Conservation (phyloP, 805 yeast species). For the Jamesozyma lodderae region DNA sequence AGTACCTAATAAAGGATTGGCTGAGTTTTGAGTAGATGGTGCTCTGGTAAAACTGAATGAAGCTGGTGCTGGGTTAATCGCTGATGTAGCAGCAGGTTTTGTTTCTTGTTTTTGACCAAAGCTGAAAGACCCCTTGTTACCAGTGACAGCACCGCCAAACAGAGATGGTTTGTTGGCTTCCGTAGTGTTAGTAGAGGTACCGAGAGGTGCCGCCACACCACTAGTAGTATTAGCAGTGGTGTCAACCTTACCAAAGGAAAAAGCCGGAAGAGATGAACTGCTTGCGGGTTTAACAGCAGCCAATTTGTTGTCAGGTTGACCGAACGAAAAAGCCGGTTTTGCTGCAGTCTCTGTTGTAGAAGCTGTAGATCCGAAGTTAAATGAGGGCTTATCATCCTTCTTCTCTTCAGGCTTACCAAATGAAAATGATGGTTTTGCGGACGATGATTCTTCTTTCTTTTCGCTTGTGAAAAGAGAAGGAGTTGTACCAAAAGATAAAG, state of each 20-base stretch:
- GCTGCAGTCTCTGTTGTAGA: neutral
- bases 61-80: neutral
- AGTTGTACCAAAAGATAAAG: conserved; percentile 4
- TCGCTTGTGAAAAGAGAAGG: neutral
- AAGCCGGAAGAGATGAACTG: no score
- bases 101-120: neutral
- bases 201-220: neutral
- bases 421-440: conserved; percentile 10
- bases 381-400: conserved; percentile 4
- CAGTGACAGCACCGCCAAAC: neutral
- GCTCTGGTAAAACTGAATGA: neutral
- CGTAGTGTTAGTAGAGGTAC: neutral
- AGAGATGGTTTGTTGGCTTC: neutral
- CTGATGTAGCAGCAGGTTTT: neutral
- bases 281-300: no score
- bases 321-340: neutral
- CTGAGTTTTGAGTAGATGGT: neutral
- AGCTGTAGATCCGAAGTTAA: conserved; percentile 5
- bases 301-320: neutral
- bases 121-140: neutral
- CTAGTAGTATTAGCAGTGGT: neutral
- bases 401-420: conserved; percentile 7
- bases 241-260: neutral
- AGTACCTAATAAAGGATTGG: conserved; percentile 4
- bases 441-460: neutral